Base-by-base conservation (phyloP, 768 basidiomycete species). In the Goffeauzyma gilvescens region DNA sequence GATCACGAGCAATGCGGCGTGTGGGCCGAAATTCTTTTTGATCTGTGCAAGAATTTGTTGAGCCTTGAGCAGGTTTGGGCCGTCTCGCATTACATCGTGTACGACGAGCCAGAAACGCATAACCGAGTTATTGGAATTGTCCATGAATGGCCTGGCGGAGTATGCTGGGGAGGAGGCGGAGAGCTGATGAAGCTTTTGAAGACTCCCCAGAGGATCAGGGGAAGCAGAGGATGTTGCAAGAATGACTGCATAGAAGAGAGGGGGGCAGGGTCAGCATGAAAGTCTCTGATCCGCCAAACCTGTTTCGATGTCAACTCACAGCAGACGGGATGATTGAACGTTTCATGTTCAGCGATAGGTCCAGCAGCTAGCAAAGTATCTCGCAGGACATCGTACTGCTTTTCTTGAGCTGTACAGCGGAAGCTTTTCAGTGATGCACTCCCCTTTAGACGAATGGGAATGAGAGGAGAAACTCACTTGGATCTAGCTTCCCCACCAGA, bases 311-410 rank as follows among this genome's bases (percentile, higher is more conserved):
- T 9, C 6, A 2, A 40, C 47, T 28, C 27, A 49, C 47, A 39
- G 18, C 54, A 60, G 14, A 61, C 56, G 7, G 62, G 58, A 41
- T 63, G 57, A 44, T 61, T 57, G 51, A 63, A 60, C 6, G 62
- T 63, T 39, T 61, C 59, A 37, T 61, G 57, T 12, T 46, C 32
- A 9, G 54, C 48, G 5, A 59, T 24, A 5, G 55, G 62, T 17
- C 59, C 39, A 6, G 62, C 60, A 3, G 59, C 53, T 12, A 63
- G 50, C 8, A 63, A 28, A 0, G 61, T 47, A 10, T 56, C 59
- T 10, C 58, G 49, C 18, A 60, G 52, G 10, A 61, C 32, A 12
- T 57, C 46, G 41, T 63, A 63, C 28, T 59, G 62, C 23, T 50
- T 50, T 32, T 59, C 54, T 14, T 60, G 51, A 5, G 55, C 62